Evolutionary conservation across 192 early-diverging fungal genomes (phyloP).

Genomic region (Mortierella alpina): DNA sequence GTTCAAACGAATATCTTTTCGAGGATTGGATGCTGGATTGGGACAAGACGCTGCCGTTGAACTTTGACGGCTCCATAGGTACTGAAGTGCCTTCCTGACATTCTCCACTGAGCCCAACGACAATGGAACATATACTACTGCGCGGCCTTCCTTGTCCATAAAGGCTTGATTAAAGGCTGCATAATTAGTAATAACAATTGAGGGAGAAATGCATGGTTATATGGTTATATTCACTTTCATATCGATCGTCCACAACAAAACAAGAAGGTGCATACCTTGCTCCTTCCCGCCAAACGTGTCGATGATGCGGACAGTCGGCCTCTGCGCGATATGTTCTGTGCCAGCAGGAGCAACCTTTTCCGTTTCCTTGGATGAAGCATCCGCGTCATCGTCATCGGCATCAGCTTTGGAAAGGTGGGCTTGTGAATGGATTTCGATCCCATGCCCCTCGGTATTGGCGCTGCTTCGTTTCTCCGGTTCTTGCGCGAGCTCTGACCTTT

Average conservation of each 20-base stretch:
- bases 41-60: neutral
- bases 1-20: slow-evolving; percentile 9
- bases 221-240: no score
- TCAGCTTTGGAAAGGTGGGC: no score
- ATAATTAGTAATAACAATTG: neutral
- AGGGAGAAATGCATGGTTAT: neutral
- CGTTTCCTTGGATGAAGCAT: no score
- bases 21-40: slow-evolving; percentile 13
- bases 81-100: slow-evolving; percentile 8
- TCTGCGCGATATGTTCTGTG: neutral
- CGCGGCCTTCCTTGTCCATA: slow-evolving; percentile 7
- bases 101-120: slow-evolving; percentile 7
- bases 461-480: no score
- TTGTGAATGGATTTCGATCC: no score
- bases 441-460: no score
- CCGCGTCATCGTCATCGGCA: no score
- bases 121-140: slow-evolving; percentile 5
- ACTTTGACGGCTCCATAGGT: slow-evolving; percentile 12
- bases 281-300: neutral
- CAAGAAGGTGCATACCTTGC: neutral
- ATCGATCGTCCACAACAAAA: no score
- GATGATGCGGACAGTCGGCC: neutral
- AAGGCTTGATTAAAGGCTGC: neutral
- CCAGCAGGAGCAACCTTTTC: neutral
- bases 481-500: no score